phyloP scores from a whole-genome alignment of 208 protist species.

The Crithidia mellificae region DNA sequence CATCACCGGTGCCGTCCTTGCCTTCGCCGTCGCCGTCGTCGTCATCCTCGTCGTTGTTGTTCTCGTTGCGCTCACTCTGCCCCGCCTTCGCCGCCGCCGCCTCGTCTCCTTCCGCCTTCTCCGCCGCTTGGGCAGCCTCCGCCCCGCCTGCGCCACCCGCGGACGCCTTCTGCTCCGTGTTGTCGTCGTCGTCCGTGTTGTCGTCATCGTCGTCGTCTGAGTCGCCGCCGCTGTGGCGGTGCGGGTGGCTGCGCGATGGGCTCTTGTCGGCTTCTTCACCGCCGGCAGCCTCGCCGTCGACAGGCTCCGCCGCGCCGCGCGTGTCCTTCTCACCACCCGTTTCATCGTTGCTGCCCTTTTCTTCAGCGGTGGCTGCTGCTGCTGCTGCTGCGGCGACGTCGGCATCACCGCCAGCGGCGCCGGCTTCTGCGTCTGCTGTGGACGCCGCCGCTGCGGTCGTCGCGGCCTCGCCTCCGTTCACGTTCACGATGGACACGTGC shows the following conservation, averaged over 20 bases:
- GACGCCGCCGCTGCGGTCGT: neutral
- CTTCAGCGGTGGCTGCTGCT: neutral
- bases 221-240: conserved; percentile 3
- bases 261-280: conserved; percentile 14
- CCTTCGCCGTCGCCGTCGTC: conserved; percentile 10
- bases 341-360: too few species aligned
- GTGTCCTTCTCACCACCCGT: too few species aligned
- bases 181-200: too few species aligned
- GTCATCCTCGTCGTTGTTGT: conserved; percentile 9
- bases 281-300: neutral
- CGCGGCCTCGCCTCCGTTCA: conserved; percentile 15
- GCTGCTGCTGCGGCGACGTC: neutral
- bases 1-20: too few species aligned
- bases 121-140: too few species aligned
- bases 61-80: neutral
- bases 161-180: too few species aligned
- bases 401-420: too few species aligned
- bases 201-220: conserved; percentile 19
- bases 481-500: conserved; percentile 8
- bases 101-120: neutral
- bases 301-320: too few species aligned
- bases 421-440: neutral
- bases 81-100: neutral
- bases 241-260: neutral
- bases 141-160: too few species aligned